A percentile compares a stretch with the other conserved stretches of the same genome.
Conservation (phyloP, 192 early-diverging fungal genomes). For the Dimargaris cristalligena region DNA sequence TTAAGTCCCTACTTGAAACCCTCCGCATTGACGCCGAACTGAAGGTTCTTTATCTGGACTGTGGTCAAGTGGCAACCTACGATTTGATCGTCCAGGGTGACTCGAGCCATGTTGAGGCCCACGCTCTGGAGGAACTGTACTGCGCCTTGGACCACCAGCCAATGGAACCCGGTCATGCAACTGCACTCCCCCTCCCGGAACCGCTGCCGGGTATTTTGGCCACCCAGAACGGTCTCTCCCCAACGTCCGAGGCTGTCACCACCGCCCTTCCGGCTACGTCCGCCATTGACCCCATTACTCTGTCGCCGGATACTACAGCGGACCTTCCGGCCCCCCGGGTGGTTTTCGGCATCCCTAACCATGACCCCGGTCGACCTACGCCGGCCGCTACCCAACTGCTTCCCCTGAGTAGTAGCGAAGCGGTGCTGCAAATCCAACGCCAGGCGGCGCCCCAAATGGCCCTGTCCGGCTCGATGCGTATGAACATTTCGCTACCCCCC, state of each 20-base stretch:
- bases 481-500: background rate
- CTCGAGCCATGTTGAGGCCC: slow-evolving; percentile 2
- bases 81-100: slow-evolving; percentile 20
- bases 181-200: too few relatives aligned
- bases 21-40: slow-evolving; percentile 44
- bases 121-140: slow-evolving; percentile 2
- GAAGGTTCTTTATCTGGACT: slow-evolving; percentile 32
- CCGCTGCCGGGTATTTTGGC: too few relatives aligned
- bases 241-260: too few relatives aligned
- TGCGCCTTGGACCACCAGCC: background rate
- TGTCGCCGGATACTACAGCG: background rate
- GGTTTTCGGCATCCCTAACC: too few relatives aligned
- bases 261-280: slow-evolving; percentile 2
- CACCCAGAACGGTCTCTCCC: too few relatives aligned
- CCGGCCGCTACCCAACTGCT: too few relatives aligned
- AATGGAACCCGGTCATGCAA: too few relatives aligned
- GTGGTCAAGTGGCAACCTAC: slow-evolving; percentile 24
- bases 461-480: background rate
- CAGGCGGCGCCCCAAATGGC: background rate
- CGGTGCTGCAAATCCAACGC: background rate
- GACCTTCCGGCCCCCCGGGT: too few relatives aligned
- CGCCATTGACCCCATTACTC: background rate
- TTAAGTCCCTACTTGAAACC: slow-evolving; percentile 34
- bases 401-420: too few relatives aligned
- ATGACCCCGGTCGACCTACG: too few relatives aligned